Conservation (phyloP, 176 grass and related monocot genomes). For the Oryza glumipatula region DNA sequence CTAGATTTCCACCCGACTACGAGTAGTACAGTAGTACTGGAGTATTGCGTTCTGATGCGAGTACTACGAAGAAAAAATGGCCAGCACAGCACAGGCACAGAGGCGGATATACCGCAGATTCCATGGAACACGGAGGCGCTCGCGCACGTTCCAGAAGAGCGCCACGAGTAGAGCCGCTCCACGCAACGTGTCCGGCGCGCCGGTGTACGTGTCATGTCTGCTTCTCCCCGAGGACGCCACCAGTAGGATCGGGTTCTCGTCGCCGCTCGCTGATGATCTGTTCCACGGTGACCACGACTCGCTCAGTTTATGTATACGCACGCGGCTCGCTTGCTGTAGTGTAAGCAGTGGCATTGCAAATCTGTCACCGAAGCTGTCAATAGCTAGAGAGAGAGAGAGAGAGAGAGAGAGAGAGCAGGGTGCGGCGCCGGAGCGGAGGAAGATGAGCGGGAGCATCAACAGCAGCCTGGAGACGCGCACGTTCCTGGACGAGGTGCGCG, state of each 20-base stretch:
- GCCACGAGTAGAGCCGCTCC: slow-evolving; percentile 28
- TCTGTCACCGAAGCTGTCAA: background rate
- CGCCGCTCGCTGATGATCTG: background rate
- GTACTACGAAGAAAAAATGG: no score
- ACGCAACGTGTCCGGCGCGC: slow-evolving; percentile 23
- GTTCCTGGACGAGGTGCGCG: slow-evolving; percentile 69
- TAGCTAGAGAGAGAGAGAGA: background rate
- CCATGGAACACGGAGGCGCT: background rate
- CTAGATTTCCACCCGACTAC: no score
- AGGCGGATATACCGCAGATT: no score
- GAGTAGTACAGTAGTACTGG: no score
- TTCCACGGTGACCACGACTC: background rate
- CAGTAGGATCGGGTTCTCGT: background rate
- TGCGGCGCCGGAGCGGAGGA: background rate
- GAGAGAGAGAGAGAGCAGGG: background rate
- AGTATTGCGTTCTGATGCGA: no score
- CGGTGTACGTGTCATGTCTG: slow-evolving; percentile 32
- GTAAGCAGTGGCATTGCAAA: background rate
- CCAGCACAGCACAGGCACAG: no score
- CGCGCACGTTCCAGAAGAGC: slow-evolving; percentile 38
- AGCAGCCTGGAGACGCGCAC: slow-evolving; percentile 52
- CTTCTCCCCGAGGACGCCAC: slow-evolving; percentile 1
- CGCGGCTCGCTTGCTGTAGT: background rate
- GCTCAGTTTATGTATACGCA: background rate
- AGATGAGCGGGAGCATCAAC: slow-evolving; percentile 39